Percentiles rank a stretch among this genome's conserved stretches.
phyloP scores from a whole-genome alignment of 768 basidiomycete species.

The Lenzites betulinus region DNA sequence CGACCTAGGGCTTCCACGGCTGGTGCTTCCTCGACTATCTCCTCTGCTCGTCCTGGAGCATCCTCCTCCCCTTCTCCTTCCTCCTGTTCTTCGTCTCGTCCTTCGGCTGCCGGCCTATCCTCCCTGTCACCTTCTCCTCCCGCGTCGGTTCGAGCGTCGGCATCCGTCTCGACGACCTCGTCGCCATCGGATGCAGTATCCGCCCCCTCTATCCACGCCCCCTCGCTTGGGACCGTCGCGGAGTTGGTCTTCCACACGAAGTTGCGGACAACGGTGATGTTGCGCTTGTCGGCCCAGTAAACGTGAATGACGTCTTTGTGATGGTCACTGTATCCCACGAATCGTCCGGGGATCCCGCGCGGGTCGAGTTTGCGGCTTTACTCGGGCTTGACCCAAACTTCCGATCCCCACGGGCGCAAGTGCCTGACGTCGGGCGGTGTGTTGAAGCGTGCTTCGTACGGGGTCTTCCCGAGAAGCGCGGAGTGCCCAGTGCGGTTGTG shows the following conservation, averaged over 20 bases:
- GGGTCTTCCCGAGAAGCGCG: too few species aligned
- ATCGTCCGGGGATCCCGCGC: slow-evolving; percentile 38
- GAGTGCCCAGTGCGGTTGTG: slow-evolving; percentile 36
- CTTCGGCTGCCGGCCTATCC: neutral
- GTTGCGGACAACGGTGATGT: slow-evolving; percentile 22
- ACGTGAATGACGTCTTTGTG: slow-evolving; percentile 22
- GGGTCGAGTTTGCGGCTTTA: slow-evolving; percentile 19
- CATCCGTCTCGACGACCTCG: too few species aligned
- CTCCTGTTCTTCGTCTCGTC: neutral
- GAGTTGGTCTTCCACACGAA: too few species aligned
- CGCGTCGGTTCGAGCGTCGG: too few species aligned
- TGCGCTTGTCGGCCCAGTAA: slow-evolving; percentile 35
- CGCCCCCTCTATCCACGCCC: too few species aligned
- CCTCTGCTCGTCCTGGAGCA: neutral
- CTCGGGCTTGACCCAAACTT: slow-evolving; percentile 18
- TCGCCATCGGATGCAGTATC: too few species aligned
- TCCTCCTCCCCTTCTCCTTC: neutral
- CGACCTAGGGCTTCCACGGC: neutral
- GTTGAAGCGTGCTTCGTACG: slow-evolving; percentile 13
- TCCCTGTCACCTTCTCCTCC: too few species aligned
- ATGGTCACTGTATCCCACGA: too few species aligned
- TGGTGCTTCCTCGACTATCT: too few species aligned
- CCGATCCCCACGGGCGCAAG: slow-evolving; percentile 14
- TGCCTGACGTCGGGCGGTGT: slow-evolving; percentile 25
- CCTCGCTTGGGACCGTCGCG: too few species aligned